Evolutionary conservation across 108 stramenopile species (phyloP), one percentile per base, ranked within the genome.

Genomic region (Pseudonitzschia pungens): DNA sequence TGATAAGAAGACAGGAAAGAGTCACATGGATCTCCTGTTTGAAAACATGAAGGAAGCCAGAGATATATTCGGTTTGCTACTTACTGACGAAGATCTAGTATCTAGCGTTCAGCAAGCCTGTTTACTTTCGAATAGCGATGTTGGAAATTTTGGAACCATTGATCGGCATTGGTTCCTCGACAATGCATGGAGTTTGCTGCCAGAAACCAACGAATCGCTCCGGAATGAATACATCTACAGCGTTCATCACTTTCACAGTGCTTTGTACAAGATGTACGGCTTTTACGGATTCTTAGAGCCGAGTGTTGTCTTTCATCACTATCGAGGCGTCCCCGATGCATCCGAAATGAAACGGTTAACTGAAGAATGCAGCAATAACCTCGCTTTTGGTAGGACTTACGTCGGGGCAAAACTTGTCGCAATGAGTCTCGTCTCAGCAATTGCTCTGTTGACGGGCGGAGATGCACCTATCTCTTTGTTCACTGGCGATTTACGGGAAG

Each of bases 161-260:
- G 86, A 87, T 82, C 70, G 62, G 21, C 48, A 50, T 40, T 69
- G 40, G 31, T 87, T 87, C 45, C 55, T 87, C 41, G 79, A 81
- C 73, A 83, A 83, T 68, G 81, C 86, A 7, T 87, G 86, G 86
- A 82, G 76, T 57, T 64, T 87, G 28, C 58, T 87, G 20, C 82
- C 82, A 10, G 86, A 86, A 71, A 72, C 65, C 26, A 87, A 87
- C 65, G 68, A 72, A 62, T 60, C 68, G 0, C 48, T 87, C 55
- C 81, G 86, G n/a, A 58, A 77, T 36, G 74, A 79, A 36, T 83
- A 57, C 60, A 51, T 77, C 5, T 83, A 77, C 59, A 74, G 71
- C 24, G 74, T 82, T 15, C 32, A 55, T 29, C 77, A 87, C 22
- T 83, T 82, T 73, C 79, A 81, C 33, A 26, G 42, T 24, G 86